Conservation (phyloP, 169 alveolate species). For the Eimeria acervulina region DNA sequence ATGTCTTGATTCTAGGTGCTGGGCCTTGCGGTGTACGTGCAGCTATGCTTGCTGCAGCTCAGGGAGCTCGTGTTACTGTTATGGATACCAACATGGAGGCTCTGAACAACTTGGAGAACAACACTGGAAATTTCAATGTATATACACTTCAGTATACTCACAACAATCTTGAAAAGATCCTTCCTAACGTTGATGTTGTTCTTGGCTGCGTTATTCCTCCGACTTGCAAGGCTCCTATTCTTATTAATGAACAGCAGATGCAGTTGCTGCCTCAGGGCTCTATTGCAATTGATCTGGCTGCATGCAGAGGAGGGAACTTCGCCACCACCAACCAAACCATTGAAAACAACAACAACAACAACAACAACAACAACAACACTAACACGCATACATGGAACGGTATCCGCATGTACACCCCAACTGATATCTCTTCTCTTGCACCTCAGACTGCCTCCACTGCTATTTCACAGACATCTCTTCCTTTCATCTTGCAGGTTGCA, state of each 20-base stretch:
- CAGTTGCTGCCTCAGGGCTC: constrained; percentile 38
- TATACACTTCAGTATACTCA: constrained; percentile 23
- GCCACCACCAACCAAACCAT: no score
- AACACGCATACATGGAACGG: constrained; percentile 58
- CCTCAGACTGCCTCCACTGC: constrained; percentile 56
- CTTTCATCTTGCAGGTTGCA: constrained; percentile 54
- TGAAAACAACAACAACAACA: neutral
- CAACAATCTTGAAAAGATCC: constrained; percentile 4
- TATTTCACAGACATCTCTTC: constrained; percentile 47
- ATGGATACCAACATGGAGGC: constrained; percentile 46
- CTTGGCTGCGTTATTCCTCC: constrained; percentile 69
- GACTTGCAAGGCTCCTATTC: constrained; percentile 49
- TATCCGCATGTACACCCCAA: constrained; percentile 61
- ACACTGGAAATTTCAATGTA: neutral
- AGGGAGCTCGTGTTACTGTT: constrained; percentile 66
- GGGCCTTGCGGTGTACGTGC: constrained; percentile 71
- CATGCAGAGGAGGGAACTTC: constrained; percentile 73
- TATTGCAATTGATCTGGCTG: constrained; percentile 68
- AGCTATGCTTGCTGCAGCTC: constrained; percentile 70
- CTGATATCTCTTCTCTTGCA: constrained; percentile 71
- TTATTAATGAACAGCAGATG: constrained; percentile 31
- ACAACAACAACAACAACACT: constrained; percentile 48
- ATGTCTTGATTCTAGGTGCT: constrained; percentile 76
- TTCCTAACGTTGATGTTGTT: constrained; percentile 37
- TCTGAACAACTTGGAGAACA: constrained; percentile 10